Percentiles rank a stretch among this genome's conserved stretches.
Evolutionary conservation across 176 grass and related monocot genomes (phyloP).

Genomic region (Eleusine coracana): DNA sequence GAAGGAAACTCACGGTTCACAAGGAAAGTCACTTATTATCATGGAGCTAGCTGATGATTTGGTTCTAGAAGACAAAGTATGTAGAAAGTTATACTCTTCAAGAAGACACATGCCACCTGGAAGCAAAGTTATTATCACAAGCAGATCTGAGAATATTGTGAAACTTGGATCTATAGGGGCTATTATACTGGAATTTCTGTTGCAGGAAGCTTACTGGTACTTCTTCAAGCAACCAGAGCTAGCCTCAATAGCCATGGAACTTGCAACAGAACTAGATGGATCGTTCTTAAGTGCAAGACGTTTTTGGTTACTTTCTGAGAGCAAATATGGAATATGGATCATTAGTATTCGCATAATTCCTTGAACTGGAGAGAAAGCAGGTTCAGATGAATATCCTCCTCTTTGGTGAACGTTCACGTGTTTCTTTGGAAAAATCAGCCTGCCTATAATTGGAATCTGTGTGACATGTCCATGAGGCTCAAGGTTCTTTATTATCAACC

Average conservation of each 20-base stretch:
- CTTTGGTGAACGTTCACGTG: not conserved
- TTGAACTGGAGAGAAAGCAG: not conserved
- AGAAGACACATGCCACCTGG: too few relatives aligned
- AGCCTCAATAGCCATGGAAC: slow-evolving; percentile 22
- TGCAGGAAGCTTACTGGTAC: not conserved
- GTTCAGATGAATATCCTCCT: not conserved
- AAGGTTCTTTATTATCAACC: not conserved
- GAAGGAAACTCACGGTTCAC: too few relatives aligned
- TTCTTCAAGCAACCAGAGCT: slow-evolving; percentile 10
- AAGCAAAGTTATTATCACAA: too few relatives aligned
- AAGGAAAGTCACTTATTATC: too few relatives aligned
- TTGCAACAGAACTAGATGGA: slow-evolving; percentile 25
- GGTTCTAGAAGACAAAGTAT: too few relatives aligned
- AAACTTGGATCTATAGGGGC: too few relatives aligned
- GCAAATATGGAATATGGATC: too few relatives aligned
- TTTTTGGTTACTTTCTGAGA: too few relatives aligned
- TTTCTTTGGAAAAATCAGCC: not conserved
- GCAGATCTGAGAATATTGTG: too few relatives aligned
- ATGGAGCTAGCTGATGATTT: too few relatives aligned
- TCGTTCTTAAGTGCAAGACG: not conserved
- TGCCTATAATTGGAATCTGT: not conserved
- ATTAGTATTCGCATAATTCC: not conserved
- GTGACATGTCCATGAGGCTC: not conserved
- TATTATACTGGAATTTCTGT: too few relatives aligned
- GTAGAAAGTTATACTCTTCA: too few relatives aligned